Base-by-base conservation (phyloP, 1,139 yeast species). In the Saccharomycopsis hybrid region DNA sequence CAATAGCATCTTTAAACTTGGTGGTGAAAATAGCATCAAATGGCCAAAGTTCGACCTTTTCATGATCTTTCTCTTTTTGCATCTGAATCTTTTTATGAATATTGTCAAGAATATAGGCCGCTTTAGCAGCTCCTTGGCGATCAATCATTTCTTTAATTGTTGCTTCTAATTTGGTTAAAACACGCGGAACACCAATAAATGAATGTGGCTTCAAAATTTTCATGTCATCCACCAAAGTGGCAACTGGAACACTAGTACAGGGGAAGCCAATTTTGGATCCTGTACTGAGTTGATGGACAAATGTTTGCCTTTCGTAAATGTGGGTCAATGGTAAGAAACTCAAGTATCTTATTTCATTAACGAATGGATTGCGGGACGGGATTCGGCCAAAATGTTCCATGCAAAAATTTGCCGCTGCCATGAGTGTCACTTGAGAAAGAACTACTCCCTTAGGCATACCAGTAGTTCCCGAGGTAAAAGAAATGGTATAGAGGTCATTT, bases 401-500 rank as follows among this genome's bases (percentile, higher is more conserved):
- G 3, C 61, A 58, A 46, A 64, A 61, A 1, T 67, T 67, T 32
- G 74, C 59, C 7, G 78, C 79, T 9, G 85, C 71, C n/a, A 76
- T 70, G 1, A 79, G 74, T 57, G 69, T 71, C 41, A 64, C 63
- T 51, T 84, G 87, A 5, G 77, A 69, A 57, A 83, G 66, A 35
- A 77, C 75, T 11, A 81, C 90, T 44, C 90, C 90, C 63, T 84
- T 84, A 18, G 90, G 90, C 51, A 71, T 64, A 18, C 89, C 89
- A 3, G 90, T 82, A 28, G 90, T 82, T 35, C 90, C 90, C 5
- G 89, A 81, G 9, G 95, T 85, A 65, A 84, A 85, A 42, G 85
- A 80, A 55, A 85, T 79, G 46, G 90, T 82, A 57, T 79, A 77
- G 18, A 73, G 55, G 37, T 82, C 73, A 4, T 78, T 74, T 1